A percentile compares a stretch with the other conserved stretches of the same genome.
These are phyloP conservation scores for Brasilioporus rufonigricans DNA, from an alignment of 768 basidiomycete species.

Conservation along the genomic window DNA sequence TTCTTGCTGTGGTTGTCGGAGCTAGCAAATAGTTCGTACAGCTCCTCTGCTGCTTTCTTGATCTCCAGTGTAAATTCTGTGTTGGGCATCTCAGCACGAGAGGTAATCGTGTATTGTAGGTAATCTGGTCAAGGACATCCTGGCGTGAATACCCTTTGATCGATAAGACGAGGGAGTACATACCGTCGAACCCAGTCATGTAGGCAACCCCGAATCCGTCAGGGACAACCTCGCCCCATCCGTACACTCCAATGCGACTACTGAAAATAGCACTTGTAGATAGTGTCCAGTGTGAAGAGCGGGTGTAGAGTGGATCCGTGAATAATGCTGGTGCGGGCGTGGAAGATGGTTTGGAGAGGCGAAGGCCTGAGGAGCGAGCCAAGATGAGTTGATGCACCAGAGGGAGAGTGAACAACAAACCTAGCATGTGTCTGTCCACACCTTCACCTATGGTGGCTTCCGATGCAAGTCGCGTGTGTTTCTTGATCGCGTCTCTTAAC, in stretches of 20 bases:
- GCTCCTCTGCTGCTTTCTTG: conserved; percentile 57
- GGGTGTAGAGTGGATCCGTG: conserved; percentile 67
- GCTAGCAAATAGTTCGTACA: conserved; percentile 56
- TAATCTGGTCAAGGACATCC: conserved; percentile 46
- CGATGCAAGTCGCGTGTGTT: conserved; percentile 65
- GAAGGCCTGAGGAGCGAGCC: conserved; percentile 53
- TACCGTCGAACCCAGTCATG: conserved; percentile 85
- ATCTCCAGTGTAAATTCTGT: conserved; percentile 71
- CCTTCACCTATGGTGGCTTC: conserved; percentile 67
- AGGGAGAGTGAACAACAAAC: conserved; percentile 37
- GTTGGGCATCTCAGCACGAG: conserved; percentile 82
- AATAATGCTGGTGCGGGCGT: conserved; percentile 71
- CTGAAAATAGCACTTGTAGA: conserved; percentile 89
- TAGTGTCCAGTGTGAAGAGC: conserved; percentile 80
- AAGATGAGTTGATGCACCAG: neutral
- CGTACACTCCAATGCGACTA: conserved; percentile 81
- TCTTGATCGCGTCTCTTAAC: conserved; percentile 60
- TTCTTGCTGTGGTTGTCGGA: neutral
- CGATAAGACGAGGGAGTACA: conserved; percentile 16
- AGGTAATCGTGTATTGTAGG: conserved; percentile 86
- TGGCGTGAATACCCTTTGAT: neutral
- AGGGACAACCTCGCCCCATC: conserved; percentile 95
- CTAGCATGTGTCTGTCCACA: conserved; percentile 85
- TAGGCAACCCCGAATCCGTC: conserved; percentile 96
- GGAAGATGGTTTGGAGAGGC: conserved; percentile 57